Conservation (phyloP, 73 alveolate genomes). For the Tetrahymena malaccensis region DNA sequence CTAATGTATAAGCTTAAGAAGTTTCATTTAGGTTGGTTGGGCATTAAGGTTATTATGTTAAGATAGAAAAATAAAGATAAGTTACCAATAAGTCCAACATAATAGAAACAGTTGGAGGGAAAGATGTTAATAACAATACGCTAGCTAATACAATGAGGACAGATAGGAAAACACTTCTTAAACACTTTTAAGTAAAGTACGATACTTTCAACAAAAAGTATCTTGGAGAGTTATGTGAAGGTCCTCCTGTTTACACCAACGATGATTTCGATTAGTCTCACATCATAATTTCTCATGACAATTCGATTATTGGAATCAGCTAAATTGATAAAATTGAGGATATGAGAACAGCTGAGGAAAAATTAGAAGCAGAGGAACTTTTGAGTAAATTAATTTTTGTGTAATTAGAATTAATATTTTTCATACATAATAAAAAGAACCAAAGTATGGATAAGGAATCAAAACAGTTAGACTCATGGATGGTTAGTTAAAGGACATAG, state of each 20-base stretch:
- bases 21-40: not conserved
- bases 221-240: not conserved
- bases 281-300: not conserved
- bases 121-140: not conserved
- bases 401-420: not conserved
- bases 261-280: not conserved
- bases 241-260: not conserved
- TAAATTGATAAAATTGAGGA: not conserved
- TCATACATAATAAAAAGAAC: not conserved
- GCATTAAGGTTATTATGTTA: not conserved
- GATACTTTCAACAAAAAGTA: not conserved
- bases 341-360: not conserved
- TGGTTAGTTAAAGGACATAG: not conserved
- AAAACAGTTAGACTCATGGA: not conserved
- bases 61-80: not conserved
- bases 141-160: not conserved
- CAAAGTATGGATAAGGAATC: not conserved
- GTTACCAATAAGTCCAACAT: not conserved
- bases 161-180: not conserved
- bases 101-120: not conserved
- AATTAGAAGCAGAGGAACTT: not conserved
- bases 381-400: not conserved
- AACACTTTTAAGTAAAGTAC: not conserved
- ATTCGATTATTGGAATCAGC: not conserved
- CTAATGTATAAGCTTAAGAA: not conserved